Evolutionary conservation across 2,329 filamentous ascomycete genomes (phyloP).

Genomic region (Colletotrichum lentis): DNA sequence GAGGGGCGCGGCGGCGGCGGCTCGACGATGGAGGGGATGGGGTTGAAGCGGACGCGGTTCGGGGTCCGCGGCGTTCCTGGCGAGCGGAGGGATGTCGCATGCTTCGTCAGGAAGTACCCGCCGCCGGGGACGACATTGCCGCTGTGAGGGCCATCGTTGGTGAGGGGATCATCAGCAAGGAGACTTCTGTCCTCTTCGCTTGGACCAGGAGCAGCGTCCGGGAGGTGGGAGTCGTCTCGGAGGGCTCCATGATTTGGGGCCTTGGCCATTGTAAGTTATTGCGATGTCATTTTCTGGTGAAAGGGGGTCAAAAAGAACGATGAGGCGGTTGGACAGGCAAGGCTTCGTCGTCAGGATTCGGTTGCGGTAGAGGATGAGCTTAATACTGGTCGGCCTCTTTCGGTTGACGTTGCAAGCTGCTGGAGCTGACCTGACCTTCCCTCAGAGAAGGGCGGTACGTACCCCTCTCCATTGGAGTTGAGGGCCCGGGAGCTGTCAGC

Average conservation of each 20-base stretch:
- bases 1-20: conserved; percentile 33
- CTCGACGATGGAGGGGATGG: conserved; percentile 56
- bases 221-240: conserved; percentile 36
- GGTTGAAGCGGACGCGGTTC: conserved; percentile 79
- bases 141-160: conserved; percentile 29
- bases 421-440: conserved; percentile 20
- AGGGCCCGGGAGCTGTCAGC: conserved; percentile 32
- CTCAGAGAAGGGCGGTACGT: conserved; percentile 25
- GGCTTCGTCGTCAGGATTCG: not conserved
- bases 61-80: conserved; percentile 66
- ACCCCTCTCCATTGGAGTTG: conserved; percentile 9
- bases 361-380: not conserved
- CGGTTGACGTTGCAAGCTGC: conserved; percentile 37
- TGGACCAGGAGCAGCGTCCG: conserved; percentile 25
- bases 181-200: conserved; percentile 41
- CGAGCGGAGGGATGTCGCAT: conserved; percentile 37
- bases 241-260: conserved; percentile 38
- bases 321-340: not conserved
- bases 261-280: conserved; percentile 40
- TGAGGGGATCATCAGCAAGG: conserved; percentile 40
- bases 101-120: conserved; percentile 28
- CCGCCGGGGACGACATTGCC: conserved; percentile 19
- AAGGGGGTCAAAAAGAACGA: not conserved
- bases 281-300: conserved; percentile 38
- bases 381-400: conserved; percentile 9